Conservation (phyloP, 257 asterid species). For the Przewalskia tangutica region DNA sequence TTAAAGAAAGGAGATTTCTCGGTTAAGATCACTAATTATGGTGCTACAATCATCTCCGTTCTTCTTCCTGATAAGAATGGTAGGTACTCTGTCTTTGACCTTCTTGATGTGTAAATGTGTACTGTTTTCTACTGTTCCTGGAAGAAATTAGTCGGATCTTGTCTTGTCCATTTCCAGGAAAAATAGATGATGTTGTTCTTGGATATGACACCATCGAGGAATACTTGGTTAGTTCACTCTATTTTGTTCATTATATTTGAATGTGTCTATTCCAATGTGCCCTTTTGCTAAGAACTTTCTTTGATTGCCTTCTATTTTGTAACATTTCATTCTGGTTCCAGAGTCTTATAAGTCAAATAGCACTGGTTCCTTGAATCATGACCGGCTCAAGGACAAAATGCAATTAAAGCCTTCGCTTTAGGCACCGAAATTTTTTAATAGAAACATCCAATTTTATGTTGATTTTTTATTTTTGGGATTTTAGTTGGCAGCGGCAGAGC, state of each 20-base stretch:
- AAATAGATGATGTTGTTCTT: constrained; percentile 57
- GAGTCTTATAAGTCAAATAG: background rate
- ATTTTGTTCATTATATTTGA: background rate
- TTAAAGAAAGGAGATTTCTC: constrained; percentile 43
- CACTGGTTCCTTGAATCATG: background rate
- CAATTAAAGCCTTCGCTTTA: background rate
- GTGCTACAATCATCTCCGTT: constrained; percentile 70
- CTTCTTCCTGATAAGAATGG: constrained; percentile 77
- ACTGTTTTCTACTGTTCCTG: background rate
- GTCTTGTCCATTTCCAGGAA: constrained; percentile 28
- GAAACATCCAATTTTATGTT: background rate
- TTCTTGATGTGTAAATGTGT: background rate
- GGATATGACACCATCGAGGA: constrained; percentile 61
- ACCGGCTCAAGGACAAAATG: background rate
- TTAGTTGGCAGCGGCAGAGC: no score
- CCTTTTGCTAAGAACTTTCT: background rate
- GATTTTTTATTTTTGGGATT: background rate
- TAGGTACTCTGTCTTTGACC: constrained; percentile 3
- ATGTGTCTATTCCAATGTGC: background rate
- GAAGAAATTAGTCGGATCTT: background rate
- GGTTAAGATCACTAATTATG: constrained; percentile 59
- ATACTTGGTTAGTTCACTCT: constrained; percentile 32
- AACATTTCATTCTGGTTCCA: background rate
- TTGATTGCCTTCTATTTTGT: background rate
- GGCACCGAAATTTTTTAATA: background rate